Conservation (phyloP, 345 rosid species). For the Anastatica hierochuntica region DNA sequence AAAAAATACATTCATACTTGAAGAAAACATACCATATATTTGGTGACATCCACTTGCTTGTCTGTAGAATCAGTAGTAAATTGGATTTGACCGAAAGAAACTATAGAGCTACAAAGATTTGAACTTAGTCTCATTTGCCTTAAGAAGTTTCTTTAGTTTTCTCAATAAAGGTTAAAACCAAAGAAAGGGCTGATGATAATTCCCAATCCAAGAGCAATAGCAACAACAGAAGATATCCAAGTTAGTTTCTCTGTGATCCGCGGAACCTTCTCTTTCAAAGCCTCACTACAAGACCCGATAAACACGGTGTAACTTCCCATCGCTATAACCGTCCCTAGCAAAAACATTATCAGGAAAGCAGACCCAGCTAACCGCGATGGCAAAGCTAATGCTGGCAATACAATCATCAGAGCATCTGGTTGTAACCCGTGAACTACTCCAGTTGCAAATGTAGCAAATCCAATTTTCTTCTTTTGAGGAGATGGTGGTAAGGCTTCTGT, state of each 20-base stretch:
- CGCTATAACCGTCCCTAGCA: conserved; percentile 78
- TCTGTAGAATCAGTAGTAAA: too few relatives aligned
- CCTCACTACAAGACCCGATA: conserved; percentile 80
- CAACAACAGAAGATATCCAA: conserved; percentile 86
- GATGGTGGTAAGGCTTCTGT: neutral
- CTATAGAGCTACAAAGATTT: conserved; percentile 18
- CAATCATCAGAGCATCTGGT: conserved; percentile 94
- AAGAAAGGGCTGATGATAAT: conserved; percentile 80
- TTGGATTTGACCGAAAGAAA: neutral
- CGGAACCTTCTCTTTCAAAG: conserved; percentile 72
- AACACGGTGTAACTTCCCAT: conserved; percentile 98
- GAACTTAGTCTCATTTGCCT: too few relatives aligned
- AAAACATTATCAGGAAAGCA: conserved; percentile 80
- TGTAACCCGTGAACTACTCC: conserved; percentile 90
- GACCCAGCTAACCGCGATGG: conserved; percentile 88
- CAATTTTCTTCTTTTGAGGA: conserved; percentile 62
- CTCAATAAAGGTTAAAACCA: conserved; percentile 69
- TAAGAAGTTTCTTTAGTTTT: too few relatives aligned
- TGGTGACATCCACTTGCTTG: too few relatives aligned
- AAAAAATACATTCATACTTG: too few relatives aligned
- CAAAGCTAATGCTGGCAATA: conserved; percentile 84
- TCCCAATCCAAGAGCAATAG: conserved; percentile 77
- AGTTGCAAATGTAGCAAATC: conserved; percentile 91
- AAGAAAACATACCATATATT: too few relatives aligned
- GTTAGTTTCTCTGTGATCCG: conserved; percentile 93